Percentiles rank a stretch among this genome's conserved stretches.
These are phyloP conservation scores for Ophiostoma ulmi DNA, from an alignment of 2,329 filamentous ascomycete genomes.

Conservation along the genomic window DNA sequence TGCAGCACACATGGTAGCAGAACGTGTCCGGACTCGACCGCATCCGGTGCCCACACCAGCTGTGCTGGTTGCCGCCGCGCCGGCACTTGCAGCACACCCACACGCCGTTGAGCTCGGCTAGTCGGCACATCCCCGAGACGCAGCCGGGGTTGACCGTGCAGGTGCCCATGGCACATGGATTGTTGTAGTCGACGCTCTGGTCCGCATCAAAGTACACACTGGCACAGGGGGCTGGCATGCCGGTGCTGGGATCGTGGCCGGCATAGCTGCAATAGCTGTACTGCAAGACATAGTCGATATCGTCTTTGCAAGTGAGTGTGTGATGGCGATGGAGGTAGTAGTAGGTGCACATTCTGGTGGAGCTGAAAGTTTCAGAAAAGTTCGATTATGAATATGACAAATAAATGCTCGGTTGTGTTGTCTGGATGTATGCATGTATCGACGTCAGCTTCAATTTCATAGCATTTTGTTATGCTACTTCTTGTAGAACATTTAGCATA, in stretches of 20 bases:
- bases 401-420: neutral
- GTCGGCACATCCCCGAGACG: constrained; percentile 44
- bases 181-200: constrained; percentile 36
- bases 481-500: too few species aligned
- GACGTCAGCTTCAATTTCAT: too few species aligned
- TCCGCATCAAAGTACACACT: constrained; percentile 33
- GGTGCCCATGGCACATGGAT: constrained; percentile 43
- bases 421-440: too few species aligned
- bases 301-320: constrained; percentile 24
- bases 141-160: constrained; percentile 46
- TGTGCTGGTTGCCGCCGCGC: constrained; percentile 43
- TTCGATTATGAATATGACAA: too few species aligned
- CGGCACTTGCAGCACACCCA: constrained; percentile 50
- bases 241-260: constrained; percentile 21
- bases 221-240: constrained; percentile 31
- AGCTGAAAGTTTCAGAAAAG: neutral
- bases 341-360: constrained; percentile 46
- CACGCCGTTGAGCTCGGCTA: constrained; percentile 44
- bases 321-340: constrained; percentile 50
- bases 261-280: constrained; percentile 27
- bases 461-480: too few species aligned
- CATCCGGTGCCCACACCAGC: constrained; percentile 44
- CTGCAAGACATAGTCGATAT: constrained; percentile 26
- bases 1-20: constrained; percentile 50
- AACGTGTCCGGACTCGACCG: constrained; percentile 45